Evolutionary conservation across 257 asterid genomes (phyloP).

Genomic region (Solanum piurae): DNA sequence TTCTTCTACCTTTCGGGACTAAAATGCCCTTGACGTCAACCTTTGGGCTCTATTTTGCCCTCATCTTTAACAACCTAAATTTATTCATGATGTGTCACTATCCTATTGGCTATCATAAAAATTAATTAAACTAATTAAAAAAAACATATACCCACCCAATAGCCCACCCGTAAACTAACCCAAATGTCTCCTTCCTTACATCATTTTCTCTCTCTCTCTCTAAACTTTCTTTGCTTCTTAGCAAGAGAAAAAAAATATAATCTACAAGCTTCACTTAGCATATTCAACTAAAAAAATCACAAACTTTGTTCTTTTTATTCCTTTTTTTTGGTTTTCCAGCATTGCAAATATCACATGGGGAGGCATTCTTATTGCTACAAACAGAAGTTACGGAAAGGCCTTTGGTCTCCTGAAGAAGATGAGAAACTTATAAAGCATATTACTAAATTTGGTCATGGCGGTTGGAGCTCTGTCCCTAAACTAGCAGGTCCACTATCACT

Average conservation of each 20-base stretch:
- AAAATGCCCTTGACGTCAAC: too few relatives aligned
- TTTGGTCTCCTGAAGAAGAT: conserved; percentile 98
- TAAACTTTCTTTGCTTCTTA: background rate
- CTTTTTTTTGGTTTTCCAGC: conserved; percentile 5
- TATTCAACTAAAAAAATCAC: background rate
- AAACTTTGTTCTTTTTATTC: background rate
- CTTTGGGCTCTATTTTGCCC: too few relatives aligned
- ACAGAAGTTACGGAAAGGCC: conserved; percentile 87
- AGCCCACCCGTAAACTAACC: too few relatives aligned
- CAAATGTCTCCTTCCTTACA: background rate
- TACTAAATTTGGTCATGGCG: conserved; percentile 73
- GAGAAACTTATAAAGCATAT: conserved; percentile 77
- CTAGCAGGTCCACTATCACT: conserved; percentile 46
- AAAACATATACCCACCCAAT: too few relatives aligned
- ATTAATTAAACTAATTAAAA: too few relatives aligned
- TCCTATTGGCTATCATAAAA: too few relatives aligned
- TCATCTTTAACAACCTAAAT: too few relatives aligned
- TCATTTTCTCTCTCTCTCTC: background rate
- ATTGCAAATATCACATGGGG: conserved; percentile 43
- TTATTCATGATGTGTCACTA: too few relatives aligned
- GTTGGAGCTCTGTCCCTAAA: conserved; percentile 99
- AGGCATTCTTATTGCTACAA: conserved; percentile 89
- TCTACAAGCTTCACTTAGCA: background rate
- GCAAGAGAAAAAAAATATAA: background rate
- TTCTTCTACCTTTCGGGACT: too few relatives aligned